A percentile compares a stretch with the other conserved stretches of the same genome.
Evolutionary conservation across 306 rosid genomes (phyloP).

Genomic region (Rosa multiflora): DNA sequence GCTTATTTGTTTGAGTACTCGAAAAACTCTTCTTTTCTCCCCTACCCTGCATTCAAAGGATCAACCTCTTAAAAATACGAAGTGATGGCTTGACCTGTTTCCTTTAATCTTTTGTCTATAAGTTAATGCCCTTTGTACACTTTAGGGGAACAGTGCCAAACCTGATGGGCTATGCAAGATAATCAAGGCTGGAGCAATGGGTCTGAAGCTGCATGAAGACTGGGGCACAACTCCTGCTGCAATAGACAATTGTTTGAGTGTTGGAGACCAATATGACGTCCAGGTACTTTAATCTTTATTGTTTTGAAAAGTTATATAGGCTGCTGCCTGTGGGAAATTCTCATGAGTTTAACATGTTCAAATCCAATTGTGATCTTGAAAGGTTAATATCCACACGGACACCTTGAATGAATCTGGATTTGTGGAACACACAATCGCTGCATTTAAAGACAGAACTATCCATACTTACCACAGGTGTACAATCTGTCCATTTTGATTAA

Average conservation of each 20-base stretch:
- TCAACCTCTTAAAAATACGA: background rate
- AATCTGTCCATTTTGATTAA: background rate
- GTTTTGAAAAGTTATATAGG: background rate
- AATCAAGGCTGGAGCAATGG: slow-evolving; percentile 93
- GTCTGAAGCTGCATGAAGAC: slow-evolving; percentile 94
- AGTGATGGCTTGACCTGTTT: slow-evolving; percentile 5
- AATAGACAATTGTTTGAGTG: slow-evolving; percentile 71
- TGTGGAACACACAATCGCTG: slow-evolving; percentile 83
- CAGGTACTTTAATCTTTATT: slow-evolving; percentile 45
- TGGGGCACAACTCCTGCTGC: slow-evolving; percentile 97
- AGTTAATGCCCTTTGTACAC: slow-evolving; percentile 17
- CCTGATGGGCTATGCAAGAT: slow-evolving; percentile 70
- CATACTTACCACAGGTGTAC: slow-evolving; percentile 88
- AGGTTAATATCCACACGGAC: slow-evolving; percentile 97
- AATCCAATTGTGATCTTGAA: slow-evolving; percentile 17
- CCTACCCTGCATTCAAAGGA: slow-evolving; percentile 6
- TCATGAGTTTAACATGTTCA: background rate
- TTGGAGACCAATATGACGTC: slow-evolving; percentile 73
- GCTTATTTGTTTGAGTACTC: slow-evolving; percentile 19
- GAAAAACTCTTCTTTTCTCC: background rate
- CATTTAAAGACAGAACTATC: slow-evolving; percentile 90
- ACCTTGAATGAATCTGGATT: slow-evolving; percentile 94
- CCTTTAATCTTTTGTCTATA: background rate
- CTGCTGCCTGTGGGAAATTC: background rate
- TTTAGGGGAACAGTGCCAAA: slow-evolving; percentile 78